Evolutionary conservation across 345 rosid genomes (phyloP).

Genomic region (Turritis glabra): DNA sequence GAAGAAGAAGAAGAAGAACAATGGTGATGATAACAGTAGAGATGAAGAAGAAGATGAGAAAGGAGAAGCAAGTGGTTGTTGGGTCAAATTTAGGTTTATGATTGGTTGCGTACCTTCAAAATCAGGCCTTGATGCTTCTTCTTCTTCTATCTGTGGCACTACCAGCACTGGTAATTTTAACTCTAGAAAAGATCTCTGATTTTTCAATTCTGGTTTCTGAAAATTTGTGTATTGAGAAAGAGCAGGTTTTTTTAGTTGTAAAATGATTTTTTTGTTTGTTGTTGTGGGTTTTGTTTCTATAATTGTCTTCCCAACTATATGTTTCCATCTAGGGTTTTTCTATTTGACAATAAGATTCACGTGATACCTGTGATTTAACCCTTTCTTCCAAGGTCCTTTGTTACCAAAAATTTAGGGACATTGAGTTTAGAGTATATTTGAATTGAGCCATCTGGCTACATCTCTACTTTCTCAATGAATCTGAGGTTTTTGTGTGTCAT

Average conservation of each 20-base stretch:
- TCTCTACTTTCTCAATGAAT: slow-evolving; percentile 15
- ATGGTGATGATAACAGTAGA: slow-evolving; percentile 14
- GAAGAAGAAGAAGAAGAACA: slow-evolving; percentile 48
- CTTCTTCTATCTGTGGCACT: slow-evolving; percentile 48
- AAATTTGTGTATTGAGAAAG: neutral
- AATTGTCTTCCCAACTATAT: slow-evolving; percentile 23
- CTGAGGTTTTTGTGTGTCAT: slow-evolving; percentile 16
- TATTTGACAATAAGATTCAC: slow-evolving; percentile 1
- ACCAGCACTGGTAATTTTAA: slow-evolving; percentile 47
- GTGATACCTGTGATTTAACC: slow-evolving; percentile 9
- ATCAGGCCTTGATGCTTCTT: slow-evolving; percentile 77
- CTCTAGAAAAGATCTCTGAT: neutral
- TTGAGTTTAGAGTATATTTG: neutral
- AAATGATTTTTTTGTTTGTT: too few species aligned
- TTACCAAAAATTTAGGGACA: slow-evolving; percentile 7
- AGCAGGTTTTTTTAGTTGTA: too few species aligned
- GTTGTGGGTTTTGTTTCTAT: slow-evolving; percentile 27
- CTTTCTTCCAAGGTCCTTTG: neutral
- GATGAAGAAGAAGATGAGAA: slow-evolving; percentile 34
- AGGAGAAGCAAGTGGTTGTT: slow-evolving; percentile 58
- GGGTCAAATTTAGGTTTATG: slow-evolving; percentile 62
- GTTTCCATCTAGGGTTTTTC: slow-evolving; percentile 29
- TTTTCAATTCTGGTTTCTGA: neutral
- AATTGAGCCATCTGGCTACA: slow-evolving; percentile 1
- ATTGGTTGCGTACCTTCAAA: slow-evolving; percentile 69